A percentile compares a stretch with the other conserved stretches of the same genome.
Evolutionary conservation across 1,284 basidiomycete species (phyloP).

Genomic region (Pseudozyma thailandica): DNA sequence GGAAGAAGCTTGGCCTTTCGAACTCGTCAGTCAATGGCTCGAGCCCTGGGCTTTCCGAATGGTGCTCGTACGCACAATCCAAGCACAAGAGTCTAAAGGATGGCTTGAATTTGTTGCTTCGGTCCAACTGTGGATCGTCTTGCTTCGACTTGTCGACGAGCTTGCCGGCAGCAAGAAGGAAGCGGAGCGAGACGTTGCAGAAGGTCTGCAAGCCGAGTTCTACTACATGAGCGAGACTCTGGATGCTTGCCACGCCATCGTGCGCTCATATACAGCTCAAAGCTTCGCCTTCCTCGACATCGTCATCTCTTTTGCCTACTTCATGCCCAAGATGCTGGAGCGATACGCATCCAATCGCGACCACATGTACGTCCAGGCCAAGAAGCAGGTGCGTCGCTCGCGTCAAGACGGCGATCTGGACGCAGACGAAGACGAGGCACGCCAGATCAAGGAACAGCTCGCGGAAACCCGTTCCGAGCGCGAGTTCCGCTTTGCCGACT

Average conservation of each 20-base stretch:
- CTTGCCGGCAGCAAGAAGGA: constrained; percentile 54
- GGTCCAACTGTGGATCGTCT: constrained; percentile 62
- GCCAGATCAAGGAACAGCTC: constrained; percentile 39
- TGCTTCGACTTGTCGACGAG: constrained; percentile 62
- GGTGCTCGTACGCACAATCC: constrained; percentile 55
- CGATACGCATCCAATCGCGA: constrained; percentile 59
- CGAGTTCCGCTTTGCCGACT: constrained; percentile 62
- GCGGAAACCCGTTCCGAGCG: constrained; percentile 55
- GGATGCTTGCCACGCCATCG: constrained; percentile 55
- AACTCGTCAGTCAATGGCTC: constrained; percentile 58
- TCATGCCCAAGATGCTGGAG: constrained; percentile 65
- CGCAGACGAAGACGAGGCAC: constrained; percentile 46
- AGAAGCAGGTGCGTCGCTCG: constrained; percentile 48
- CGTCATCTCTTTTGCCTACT: constrained; percentile 59
- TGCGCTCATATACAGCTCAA: constrained; percentile 58
- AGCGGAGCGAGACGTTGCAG: constrained; percentile 54
- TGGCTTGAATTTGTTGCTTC: constrained; percentile 66
- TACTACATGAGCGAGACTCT: constrained; percentile 65
- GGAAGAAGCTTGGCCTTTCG: constrained; percentile 50
- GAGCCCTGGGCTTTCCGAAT: constrained; percentile 66
- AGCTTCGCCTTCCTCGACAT: constrained; percentile 64
- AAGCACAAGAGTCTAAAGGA: constrained; percentile 49
- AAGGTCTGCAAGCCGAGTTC: constrained; percentile 61
- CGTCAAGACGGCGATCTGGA: constrained; percentile 44
- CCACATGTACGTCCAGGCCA: constrained; percentile 63